These are phyloP conservation scores for Solanum aculeatissimum DNA, from an alignment of 305 asterid genomes.

Conservation along the genomic window DNA sequence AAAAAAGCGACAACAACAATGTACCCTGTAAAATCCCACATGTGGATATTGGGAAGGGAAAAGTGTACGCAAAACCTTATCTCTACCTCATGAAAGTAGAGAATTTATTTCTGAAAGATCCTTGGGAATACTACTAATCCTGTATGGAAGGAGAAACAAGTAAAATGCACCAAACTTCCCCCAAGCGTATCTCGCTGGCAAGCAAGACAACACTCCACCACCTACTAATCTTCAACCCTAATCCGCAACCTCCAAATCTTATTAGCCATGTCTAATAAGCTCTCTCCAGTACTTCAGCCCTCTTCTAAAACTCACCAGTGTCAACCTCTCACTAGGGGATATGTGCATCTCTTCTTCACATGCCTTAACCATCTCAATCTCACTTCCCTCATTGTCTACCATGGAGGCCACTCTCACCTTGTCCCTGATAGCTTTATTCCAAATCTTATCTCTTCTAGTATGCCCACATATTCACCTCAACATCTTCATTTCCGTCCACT, in stretches of 20 bases:
- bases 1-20: not conserved
- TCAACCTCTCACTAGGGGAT: too few relatives aligned
- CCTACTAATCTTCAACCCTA: not conserved
- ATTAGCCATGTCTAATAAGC: not conserved
- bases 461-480: too few relatives aligned
- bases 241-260: not conserved
- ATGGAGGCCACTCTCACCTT: too few relatives aligned
- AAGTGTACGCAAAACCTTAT: not conserved
- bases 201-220: not conserved
- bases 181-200: not conserved
- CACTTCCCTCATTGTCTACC: too few relatives aligned
- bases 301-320: too few relatives aligned
- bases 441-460: too few relatives aligned
- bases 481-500: too few relatives aligned
- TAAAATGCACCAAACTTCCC: not conserved
- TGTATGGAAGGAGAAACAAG: not conserved
- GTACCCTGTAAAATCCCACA: not conserved
- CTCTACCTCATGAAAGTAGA: not conserved
- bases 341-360: too few relatives aligned
- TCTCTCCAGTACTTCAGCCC: too few relatives aligned
- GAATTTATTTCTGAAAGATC: not conserved
- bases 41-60: not conserved
- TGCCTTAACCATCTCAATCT: too few relatives aligned
- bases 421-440: too few relatives aligned
- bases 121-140: not conserved